Evolutionary conservation across 176 grass and related monocot genomes (phyloP), one percentile per base, ranked within the genome.

Genomic region (Canna indica): DNA sequence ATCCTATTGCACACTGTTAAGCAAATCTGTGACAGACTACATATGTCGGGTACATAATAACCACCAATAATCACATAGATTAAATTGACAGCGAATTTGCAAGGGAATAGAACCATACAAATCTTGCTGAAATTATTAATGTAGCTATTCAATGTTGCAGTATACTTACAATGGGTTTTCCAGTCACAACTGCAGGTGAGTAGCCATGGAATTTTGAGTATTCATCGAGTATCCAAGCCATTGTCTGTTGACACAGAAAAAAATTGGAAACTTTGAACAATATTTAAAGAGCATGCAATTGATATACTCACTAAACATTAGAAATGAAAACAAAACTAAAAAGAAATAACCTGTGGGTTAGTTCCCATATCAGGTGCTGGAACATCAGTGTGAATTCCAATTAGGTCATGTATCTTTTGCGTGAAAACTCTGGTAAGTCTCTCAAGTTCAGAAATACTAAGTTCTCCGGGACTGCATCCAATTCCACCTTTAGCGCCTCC

Each of bases 351-450:
- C 78, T 97, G 94, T 33, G 86, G 71, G 77, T 97, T 93, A 25
- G 94, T 97, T 73, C 94, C 94, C 94, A 97, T 93, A 31, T 97
- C 94, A 67, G 89, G 94, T 62, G 94, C 94, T 22, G 94, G 94
- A 47, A 97, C 80, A 80, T 97, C 94, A 7, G 80, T 93, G 77
- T 93, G 94, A 25, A 82, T 87, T 27, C 89, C 94, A 8, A 97
- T 97, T 69, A 90, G 82, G 72, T 97, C 89, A 83, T 97, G 89
- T 64, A 97, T 93, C 80, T 97, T 97, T 81, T 97, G 94, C n/a
- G 94, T 97, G 75, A 93, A 97, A 27, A 97, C 94, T 59, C 94
- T 90, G 7, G 94, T 97, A 82, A 97, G 81, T 28, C 94, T 76
- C 69, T 97, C 94, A 73, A 90, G 71, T 53, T 97, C 94, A n/a